A percentile compares a stretch with the other conserved stretches of the same genome.
Evolutionary conservation across 495 filamentous ascomycete genomes (phyloP).

Genomic region (Penicillium longicatenatum): DNA sequence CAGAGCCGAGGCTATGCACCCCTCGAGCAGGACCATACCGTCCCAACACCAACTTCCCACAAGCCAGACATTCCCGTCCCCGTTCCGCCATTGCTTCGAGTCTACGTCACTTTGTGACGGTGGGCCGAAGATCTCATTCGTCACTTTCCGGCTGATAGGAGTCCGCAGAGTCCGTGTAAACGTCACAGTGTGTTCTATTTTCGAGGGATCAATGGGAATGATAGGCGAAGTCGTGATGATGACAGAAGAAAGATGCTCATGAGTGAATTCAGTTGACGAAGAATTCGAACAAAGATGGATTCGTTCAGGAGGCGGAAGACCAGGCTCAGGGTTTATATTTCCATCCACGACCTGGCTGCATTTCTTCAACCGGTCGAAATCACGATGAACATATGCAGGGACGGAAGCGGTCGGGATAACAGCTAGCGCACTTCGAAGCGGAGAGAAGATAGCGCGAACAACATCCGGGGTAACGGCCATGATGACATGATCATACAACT

Average conservation of each 20-base stretch:
- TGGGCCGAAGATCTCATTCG: slow-evolving; percentile 38
- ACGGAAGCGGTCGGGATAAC: slow-evolving; percentile 46
- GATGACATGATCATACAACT: slow-evolving; percentile 36
- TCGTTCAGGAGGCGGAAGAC: slow-evolving; percentile 10
- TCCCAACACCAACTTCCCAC: slow-evolving; percentile 65
- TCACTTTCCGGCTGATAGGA: slow-evolving; percentile 28
- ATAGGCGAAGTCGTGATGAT: slow-evolving; percentile 39
- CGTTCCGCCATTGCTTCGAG: slow-evolving; percentile 46
- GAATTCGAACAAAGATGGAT: slow-evolving; percentile 31
- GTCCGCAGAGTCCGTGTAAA: slow-evolving; percentile 40
- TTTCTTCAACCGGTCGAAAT: slow-evolving; percentile 24
- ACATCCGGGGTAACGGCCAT: slow-evolving; percentile 50
- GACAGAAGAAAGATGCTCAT: slow-evolving; percentile 35
- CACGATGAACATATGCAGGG: slow-evolving; percentile 47
- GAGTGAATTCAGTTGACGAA: slow-evolving; percentile 34
- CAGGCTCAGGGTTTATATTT: slow-evolving; percentile 5
- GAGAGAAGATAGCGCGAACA: slow-evolving; percentile 43
- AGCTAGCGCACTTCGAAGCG: slow-evolving; percentile 35
- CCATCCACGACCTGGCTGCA: slow-evolving; percentile 9
- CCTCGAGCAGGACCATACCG: slow-evolving; percentile 63
- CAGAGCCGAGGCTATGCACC: slow-evolving; percentile 57
- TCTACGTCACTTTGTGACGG: neutral
- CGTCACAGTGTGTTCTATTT: slow-evolving; percentile 29
- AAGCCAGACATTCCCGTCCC: slow-evolving; percentile 51
- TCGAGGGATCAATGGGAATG: slow-evolving; percentile 28